Conservation (phyloP, 2,329 filamentous ascomycete species). For the Esteya vermicola region DNA sequence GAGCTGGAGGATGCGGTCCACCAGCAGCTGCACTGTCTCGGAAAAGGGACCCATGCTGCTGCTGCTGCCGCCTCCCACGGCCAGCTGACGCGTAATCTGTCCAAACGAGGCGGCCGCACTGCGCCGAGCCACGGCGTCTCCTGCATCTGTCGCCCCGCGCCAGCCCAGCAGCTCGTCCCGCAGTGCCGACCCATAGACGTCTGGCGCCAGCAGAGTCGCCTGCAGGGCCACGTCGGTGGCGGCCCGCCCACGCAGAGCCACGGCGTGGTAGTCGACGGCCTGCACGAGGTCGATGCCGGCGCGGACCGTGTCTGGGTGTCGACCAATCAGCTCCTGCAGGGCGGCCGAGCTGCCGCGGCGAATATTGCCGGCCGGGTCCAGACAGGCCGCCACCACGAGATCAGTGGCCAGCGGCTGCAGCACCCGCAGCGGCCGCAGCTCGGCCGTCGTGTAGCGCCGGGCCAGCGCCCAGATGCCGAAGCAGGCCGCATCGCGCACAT, state of each 20-base stretch:
- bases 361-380: constrained; percentile 89
- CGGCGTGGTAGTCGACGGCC: constrained; percentile 80
- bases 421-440: constrained; percentile 52
- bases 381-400: constrained; percentile 64
- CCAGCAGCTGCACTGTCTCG: constrained; percentile 1
- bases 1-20: constrained; percentile 16
- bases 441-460: constrained; percentile 67
- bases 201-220: constrained; percentile 46
- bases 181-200: constrained; percentile 56
- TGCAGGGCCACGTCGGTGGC: constrained; percentile 61
- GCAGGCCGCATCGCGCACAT: constrained; percentile 87
- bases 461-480: constrained; percentile 93
- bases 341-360: constrained; percentile 84
- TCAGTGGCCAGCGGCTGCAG: constrained; percentile 50
- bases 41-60: constrained; percentile 14
- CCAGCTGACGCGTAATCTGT: constrained; percentile 27
- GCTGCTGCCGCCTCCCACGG: neutral
- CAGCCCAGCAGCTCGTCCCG: constrained; percentile 62
- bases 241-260: constrained; percentile 74
- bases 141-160: constrained; percentile 71
- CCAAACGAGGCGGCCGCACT: constrained; percentile 60
- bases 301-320: constrained; percentile 73
- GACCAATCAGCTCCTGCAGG: constrained; percentile 82
- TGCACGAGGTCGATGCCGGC: constrained; percentile 81
- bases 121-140: constrained; percentile 59